A percentile compares a stretch with the other conserved stretches of the same genome.
phyloP scores from a whole-genome alignment of 1,284 basidiomycete species.

The Termitomyces sp. region DNA sequence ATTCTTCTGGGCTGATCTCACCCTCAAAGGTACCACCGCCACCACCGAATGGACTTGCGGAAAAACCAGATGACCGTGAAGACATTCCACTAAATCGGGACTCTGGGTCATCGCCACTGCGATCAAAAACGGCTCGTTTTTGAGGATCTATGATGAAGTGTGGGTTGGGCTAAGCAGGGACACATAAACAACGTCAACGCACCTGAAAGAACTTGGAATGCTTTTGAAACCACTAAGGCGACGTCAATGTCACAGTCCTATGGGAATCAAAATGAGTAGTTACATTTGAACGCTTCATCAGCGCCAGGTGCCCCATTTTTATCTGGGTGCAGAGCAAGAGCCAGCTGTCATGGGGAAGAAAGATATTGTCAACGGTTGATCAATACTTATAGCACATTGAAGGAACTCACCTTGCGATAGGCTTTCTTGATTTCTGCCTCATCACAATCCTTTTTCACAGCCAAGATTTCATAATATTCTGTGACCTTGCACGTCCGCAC shows the following conservation, averaged over 20 bases:
- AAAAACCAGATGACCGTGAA: slow-evolving; percentile 48
- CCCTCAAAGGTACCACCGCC: slow-evolving; percentile 60
- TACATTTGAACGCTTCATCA: slow-evolving; percentile 98
- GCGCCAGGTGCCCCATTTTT: slow-evolving; percentile 98
- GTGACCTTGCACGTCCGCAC: slow-evolving; percentile 83
- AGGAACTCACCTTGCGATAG: slow-evolving; percentile 81
- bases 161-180: slow-evolving; percentile 1
- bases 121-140: slow-evolving; percentile 88
- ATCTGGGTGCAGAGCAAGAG: slow-evolving; percentile 91
- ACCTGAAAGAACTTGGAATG: slow-evolving; percentile 91
- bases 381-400: slow-evolving; percentile 9
- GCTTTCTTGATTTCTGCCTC: slow-evolving; percentile 94
- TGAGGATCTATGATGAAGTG: slow-evolving; percentile 60
- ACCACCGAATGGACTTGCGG: slow-evolving; percentile 44
- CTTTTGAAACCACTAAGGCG: slow-evolving; percentile 89
- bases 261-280: slow-evolving; percentile 1
- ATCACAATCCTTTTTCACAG: slow-evolving; percentile 79
- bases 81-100: slow-evolving; percentile 69
- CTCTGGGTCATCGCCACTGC: slow-evolving; percentile 83
- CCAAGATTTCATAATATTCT: slow-evolving; percentile 93
- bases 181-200: slow-evolving; percentile 11
- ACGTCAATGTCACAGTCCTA: slow-evolving; percentile 12
- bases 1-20: slow-evolving; percentile 91
- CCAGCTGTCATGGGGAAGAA: slow-evolving; percentile 56
- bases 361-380: neutral